phyloP scores from a whole-genome alignment of 1,139 yeast genomes.

The Yamadazyma diospyri region DNA sequence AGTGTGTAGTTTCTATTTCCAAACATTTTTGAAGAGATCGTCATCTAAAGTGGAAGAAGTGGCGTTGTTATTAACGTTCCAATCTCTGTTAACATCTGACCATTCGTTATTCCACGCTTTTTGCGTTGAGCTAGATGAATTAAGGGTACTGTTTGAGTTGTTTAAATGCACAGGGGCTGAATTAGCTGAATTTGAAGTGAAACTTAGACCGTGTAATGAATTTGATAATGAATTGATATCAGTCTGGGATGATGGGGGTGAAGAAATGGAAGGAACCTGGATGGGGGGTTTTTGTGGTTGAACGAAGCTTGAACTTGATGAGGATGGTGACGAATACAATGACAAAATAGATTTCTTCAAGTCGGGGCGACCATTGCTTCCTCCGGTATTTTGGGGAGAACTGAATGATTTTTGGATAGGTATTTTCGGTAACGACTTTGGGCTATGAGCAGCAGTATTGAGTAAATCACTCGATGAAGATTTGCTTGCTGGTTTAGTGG shows the following conservation, averaged over 20 bases:
- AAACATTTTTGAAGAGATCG: conserved; percentile 53
- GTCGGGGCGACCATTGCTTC: conserved; percentile 46
- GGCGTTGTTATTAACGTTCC: conserved; percentile 15
- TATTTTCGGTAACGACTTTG: conserved; percentile 11
- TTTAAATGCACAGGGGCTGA: conserved; percentile 4
- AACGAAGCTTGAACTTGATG: conserved; percentile 33
- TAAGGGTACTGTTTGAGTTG: conserved; percentile 4
- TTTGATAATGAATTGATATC: conserved; percentile 23
- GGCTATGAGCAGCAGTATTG: conserved; percentile 1
- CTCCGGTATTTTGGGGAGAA: conserved; percentile 37
- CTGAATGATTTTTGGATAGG: conserved; percentile 11
- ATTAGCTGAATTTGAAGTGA: conserved; percentile 12
- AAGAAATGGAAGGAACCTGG: conserved; percentile 10
- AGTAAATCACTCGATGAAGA: conserved; percentile 1
- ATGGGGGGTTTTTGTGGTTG: conserved; percentile 19
- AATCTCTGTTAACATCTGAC: conserved; percentile 23
- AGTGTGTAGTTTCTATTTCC: conserved; percentile 33
- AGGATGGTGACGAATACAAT: conserved; percentile 71
- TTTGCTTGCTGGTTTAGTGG: conserved; percentile 7
- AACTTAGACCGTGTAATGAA: conserved; percentile 35
- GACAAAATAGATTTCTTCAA: conserved; percentile 88
- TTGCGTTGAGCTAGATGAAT: conserved; percentile 1
- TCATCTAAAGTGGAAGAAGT: conserved; percentile 29
- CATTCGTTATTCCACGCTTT: conserved; percentile 36
- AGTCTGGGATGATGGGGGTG: conserved; percentile 11